phyloP scores from a whole-genome alignment of 2,329 filamentous ascomycete genomes.

The Pseudogymnoascus sp. region DNA sequence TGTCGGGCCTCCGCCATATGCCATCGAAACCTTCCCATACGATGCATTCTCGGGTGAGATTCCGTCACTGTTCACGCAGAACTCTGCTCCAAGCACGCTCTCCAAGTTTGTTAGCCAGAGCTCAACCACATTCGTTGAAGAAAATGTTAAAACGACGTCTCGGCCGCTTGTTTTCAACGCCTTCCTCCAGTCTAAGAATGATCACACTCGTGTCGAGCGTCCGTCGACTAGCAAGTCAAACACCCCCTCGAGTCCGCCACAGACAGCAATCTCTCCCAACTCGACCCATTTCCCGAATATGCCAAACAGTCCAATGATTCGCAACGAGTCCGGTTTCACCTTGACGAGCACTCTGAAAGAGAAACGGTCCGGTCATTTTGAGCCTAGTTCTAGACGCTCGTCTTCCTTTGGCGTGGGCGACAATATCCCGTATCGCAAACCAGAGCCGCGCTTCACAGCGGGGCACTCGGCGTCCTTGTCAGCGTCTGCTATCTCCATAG shows the following conservation, averaged over 20 bases:
- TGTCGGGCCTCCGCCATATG: constrained; percentile 85
- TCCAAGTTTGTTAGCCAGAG: constrained; percentile 84
- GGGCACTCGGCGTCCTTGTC: constrained; percentile 59
- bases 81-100: constrained; percentile 62
- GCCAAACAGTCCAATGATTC: constrained; percentile 71
- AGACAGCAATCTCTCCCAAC: constrained; percentile 60
- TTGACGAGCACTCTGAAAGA: constrained; percentile 80
- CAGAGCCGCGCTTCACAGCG: constrained; percentile 67
- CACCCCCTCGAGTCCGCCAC: constrained; percentile 52
- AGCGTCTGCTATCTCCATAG: constrained; percentile 49
- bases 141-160: constrained; percentile 35
- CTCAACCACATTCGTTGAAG: constrained; percentile 76
- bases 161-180: constrained; percentile 79
- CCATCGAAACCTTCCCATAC: constrained; percentile 84
- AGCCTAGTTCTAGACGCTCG: constrained; percentile 68
- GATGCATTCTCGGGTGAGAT: constrained; percentile 88
- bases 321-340: constrained; percentile 86
- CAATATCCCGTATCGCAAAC: constrained; percentile 58
- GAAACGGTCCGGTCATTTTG: constrained; percentile 89
- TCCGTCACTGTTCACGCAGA: constrained; percentile 67
- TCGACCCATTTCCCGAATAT: constrained; percentile 67
- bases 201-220: constrained; percentile 60
- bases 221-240: constrained; percentile 67
- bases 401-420: constrained; percentile 85
- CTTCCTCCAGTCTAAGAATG: constrained; percentile 69